Evolutionary conservation across 2,329 filamentous ascomycete genomes (phyloP).

Genomic region (Diaporthe velutina): DNA sequence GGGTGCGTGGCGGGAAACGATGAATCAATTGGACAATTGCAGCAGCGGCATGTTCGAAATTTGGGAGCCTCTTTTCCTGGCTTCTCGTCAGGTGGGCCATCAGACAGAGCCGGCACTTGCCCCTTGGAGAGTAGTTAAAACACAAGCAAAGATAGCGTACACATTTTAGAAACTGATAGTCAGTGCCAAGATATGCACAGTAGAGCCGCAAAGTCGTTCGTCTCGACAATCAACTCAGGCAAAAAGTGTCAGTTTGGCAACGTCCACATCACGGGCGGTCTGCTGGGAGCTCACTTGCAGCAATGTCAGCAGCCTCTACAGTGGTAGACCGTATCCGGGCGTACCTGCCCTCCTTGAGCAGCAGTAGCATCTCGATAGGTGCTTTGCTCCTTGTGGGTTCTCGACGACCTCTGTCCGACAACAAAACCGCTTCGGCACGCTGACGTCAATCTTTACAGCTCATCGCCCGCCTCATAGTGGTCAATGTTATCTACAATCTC

Average conservation of each 20-base stretch:
- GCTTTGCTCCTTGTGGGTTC: not conserved
- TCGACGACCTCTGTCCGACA: not conserved
- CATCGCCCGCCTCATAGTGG: not conserved
- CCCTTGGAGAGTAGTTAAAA: not conserved
- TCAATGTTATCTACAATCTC: constrained; percentile 26
- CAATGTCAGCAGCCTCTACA: not conserved
- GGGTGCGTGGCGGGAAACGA: not conserved
- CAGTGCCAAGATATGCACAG: not conserved
- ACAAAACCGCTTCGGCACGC: not conserved
- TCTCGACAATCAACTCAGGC: not conserved
- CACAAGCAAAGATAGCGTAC: not conserved
- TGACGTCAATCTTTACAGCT: not conserved
- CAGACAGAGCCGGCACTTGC: not conserved
- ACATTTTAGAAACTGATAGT: not conserved
- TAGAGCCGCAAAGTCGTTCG: not conserved
- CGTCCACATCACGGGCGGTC: not conserved
- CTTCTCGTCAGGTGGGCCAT: not conserved
- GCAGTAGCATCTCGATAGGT: not conserved
- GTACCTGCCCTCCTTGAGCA: not conserved
- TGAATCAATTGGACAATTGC: constrained; percentile 10
- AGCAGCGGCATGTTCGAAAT: not conserved
- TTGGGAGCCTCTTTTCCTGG: not conserved
- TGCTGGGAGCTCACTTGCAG: not conserved
- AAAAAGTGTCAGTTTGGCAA: not conserved
- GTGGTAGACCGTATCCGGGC: not conserved